Evolutionary conservation across 345 rosid genomes (phyloP).

Genomic region (Salix caprea): DNA sequence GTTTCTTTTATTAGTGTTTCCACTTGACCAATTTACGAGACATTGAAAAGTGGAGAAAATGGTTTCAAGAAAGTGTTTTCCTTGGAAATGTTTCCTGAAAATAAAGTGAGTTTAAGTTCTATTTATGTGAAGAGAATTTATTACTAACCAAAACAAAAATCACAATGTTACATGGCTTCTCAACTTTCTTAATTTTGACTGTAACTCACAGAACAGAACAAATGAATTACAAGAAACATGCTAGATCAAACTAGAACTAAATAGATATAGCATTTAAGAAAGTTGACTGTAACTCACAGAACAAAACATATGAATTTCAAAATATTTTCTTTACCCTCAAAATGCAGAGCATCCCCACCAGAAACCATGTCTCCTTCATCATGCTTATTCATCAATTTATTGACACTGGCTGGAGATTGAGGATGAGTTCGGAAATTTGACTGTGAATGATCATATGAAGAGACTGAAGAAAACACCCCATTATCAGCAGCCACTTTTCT

Average conservation of each 20-base stretch:
- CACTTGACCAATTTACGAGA: no score
- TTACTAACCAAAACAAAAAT: neutral
- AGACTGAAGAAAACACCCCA: slow-evolving; percentile 27
- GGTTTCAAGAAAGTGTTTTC: no score
- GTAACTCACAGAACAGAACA: neutral
- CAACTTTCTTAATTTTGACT: neutral
- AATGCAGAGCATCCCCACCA: slow-evolving; percentile 22
- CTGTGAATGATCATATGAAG: slow-evolving; percentile 35
- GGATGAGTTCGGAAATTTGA: slow-evolving; percentile 14
- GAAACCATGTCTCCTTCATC: slow-evolving; percentile 15
- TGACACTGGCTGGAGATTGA: slow-evolving; percentile 29
- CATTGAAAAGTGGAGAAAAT: no score
- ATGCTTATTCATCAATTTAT: slow-evolving; percentile 20
- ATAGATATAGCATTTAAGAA: neutral
- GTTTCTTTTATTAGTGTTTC: no score
- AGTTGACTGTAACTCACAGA: no score
- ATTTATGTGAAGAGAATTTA: neutral
- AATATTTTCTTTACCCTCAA: slow-evolving; percentile 6
- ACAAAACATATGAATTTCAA: neutral
- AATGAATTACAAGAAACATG: neutral
- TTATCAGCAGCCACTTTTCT: slow-evolving; percentile 25
- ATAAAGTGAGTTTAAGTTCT: neutral
- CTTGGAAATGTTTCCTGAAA: no score
- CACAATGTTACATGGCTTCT: neutral
- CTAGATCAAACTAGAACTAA: neutral